A percentile compares a stretch with the other conserved stretches of the same genome.
Evolutionary conservation across 1,284 basidiomycete species (phyloP).

Genomic region (Apiotrichum domesticum): DNA sequence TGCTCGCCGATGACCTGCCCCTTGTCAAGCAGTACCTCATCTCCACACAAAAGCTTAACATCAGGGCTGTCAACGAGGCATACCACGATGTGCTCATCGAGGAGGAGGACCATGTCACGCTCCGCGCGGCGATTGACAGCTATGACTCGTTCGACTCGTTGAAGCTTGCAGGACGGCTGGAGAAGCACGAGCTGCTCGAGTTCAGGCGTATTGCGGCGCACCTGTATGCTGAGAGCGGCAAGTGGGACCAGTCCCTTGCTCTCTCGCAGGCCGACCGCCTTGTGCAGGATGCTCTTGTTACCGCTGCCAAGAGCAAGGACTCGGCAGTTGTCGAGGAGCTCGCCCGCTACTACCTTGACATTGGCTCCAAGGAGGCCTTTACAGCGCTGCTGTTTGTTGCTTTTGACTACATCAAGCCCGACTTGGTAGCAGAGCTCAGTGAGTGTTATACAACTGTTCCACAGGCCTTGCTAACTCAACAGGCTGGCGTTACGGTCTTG

Average conservation of each 20-base stretch:
- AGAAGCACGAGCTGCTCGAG: conserved; percentile 87
- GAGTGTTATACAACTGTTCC: background rate
- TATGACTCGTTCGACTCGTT: conserved; percentile 98
- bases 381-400: conserved; percentile 82
- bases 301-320: conserved; percentile 72
- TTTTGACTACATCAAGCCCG: conserved; percentile 86
- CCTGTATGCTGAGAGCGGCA: conserved; percentile 85
- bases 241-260: conserved; percentile 91
- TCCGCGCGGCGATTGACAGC: conserved; percentile 92
- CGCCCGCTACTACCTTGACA: conserved; percentile 87
- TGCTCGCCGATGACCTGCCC: conserved; percentile 91
- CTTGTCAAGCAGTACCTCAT: conserved; percentile 94
- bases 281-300: conserved; percentile 89
- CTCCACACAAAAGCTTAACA: conserved; percentile 93
- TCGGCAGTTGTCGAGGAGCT: conserved; percentile 89
- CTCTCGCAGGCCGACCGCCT: conserved; percentile 93
- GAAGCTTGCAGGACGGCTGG: conserved; percentile 74
- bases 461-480: conserved; percentile 27
- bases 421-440: conserved; percentile 80
- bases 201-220: conserved; percentile 92
- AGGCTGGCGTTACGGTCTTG: conserved; percentile 81
- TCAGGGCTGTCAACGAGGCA: conserved; percentile 94
- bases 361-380: conserved; percentile 98
- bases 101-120: conserved; percentile 96
- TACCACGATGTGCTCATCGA: conserved; percentile 96